Evolutionary conservation across 176 grass and related monocot species (phyloP), one percentile per base, ranked within the genome.

Genomic region (Poa pratensis): DNA sequence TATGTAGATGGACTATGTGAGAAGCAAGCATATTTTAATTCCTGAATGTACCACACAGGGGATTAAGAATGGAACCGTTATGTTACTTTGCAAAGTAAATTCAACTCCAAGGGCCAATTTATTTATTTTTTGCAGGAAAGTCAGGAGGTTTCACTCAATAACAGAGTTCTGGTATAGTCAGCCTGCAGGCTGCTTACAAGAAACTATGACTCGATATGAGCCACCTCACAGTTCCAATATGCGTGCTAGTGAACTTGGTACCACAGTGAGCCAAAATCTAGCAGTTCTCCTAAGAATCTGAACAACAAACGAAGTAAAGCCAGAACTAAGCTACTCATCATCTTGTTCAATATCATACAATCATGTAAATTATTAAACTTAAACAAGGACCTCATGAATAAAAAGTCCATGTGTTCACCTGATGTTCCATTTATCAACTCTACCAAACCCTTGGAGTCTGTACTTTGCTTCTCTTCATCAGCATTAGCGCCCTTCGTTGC

Each of bases 401-500:
- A 5, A 83, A 59, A 62, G 74, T 60, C 40, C 37, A 71, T 37
- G 73, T 82, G 62, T 86, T 73, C 81, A 98, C 96, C 96, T 87
- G 89, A 87, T 69, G 89, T 75, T 42, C 84, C 83, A 83, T 86
- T 93, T 79, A 86, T 94, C 64, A 92, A 86, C 62, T 94, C 91
- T 65, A 89, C 89, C 76, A 95, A 27, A 86, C 88, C 91, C 81
- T 94, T 98, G 26, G 86, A 84, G 63, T 98, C 93, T 7, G 85
- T 90, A 80, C 5, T 86, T 83, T 88, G 93, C 90, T 98, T 95
- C 71, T 98, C 96, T 22, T 98, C 96, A 86, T 86, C 91, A 82
- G 86, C 20, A 92, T 73, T 93, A 74, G 96, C 93, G 32, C 96
- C 91, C 82, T 98, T 98, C 1, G 93, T 94, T 64, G 93, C 96